A percentile compares a stretch with the other conserved stretches of the same genome.
Evolutionary conservation across 768 basidiomycete species (phyloP).

Genomic region (Pleurotus ostreatus): DNA sequence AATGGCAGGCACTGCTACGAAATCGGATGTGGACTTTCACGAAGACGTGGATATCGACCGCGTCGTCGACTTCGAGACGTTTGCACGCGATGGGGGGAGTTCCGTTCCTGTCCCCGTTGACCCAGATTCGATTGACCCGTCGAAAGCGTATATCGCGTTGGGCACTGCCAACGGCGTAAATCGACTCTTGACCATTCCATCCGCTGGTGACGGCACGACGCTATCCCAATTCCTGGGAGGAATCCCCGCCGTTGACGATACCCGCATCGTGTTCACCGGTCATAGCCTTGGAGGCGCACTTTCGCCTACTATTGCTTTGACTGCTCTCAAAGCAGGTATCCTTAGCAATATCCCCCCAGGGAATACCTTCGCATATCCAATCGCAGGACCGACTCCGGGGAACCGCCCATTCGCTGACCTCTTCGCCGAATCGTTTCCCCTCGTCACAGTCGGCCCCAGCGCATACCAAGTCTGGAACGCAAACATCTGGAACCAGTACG

Average conservation of each 20-base stretch:
- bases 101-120: background rate
- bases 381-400: background rate
- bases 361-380: background rate
- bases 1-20: background rate
- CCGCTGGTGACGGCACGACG: background rate
- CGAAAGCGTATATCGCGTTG: background rate
- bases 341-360: background rate
- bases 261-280: slow-evolving; percentile 5
- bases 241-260: background rate
- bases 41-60: background rate
- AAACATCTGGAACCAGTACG: background rate
- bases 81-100: background rate
- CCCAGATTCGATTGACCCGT: background rate
- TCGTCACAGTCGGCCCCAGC: background rate
- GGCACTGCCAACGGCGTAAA: slow-evolving; percentile 4
- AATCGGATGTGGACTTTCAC: background rate
- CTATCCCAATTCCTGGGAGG: background rate
- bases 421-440: background rate
- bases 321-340: background rate
- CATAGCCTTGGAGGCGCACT: slow-evolving; percentile 7
- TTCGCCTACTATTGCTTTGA: background rate
- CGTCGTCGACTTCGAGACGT: slow-evolving; percentile 1
- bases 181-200: background rate
- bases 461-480: slow-evolving; percentile 5
- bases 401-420: slow-evolving; percentile 1